Evolutionary conservation across 352 stramenopile genomes (phyloP), one percentile per base, ranked within the genome.

Genomic region (Pythium utonaiense): DNA sequence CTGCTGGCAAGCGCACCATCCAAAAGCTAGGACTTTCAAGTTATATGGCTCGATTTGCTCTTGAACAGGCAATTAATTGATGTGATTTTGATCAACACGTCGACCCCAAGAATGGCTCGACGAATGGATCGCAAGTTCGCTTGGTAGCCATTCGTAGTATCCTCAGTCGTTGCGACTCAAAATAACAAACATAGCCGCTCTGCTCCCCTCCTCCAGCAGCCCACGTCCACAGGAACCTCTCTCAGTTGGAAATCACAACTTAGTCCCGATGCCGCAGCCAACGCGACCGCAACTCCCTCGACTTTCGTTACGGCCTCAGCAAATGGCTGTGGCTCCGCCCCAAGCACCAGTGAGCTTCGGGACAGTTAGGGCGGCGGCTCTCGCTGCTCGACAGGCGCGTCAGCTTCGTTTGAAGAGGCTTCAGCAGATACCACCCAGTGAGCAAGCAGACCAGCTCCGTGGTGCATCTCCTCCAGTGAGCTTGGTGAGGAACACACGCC

Each of bases 21-120:
- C 83, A 93, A 42, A 91, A 93, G 64, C 60, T 93, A 9, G 77
- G 62, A 1, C 65, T 89, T 6, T 91, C 79, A 0, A 80, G 71
- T 48, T 93, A 75, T 58, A 76, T 91, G 70, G 51, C 70, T 27
- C 52, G 53, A 12, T 92, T 92, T 33, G 68, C 62, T 3, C 40
- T 73, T 4, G 69, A 78, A 31, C 62, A 64, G 31, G 75, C 75
- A 7, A 73, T 74, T 17, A 82, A 70, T 47, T 80, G 57, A 64
- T 17, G 6, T 9, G 9, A n/a, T n/a, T n/a, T n/a, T n/a, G n/a
- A n/a, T n/a, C n/a, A 33, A 33, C 28, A 33, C 28, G 28, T 33
- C 9, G 9, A 5, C 28, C 28, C 28, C 28, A 33, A 33, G 28
- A 33, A 33, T 33, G 28, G 28, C 28, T 33, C 9, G 9, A 9